Conservation (phyloP, 805 yeast species). For the Wilhelminamyces savonicus region DNA sequence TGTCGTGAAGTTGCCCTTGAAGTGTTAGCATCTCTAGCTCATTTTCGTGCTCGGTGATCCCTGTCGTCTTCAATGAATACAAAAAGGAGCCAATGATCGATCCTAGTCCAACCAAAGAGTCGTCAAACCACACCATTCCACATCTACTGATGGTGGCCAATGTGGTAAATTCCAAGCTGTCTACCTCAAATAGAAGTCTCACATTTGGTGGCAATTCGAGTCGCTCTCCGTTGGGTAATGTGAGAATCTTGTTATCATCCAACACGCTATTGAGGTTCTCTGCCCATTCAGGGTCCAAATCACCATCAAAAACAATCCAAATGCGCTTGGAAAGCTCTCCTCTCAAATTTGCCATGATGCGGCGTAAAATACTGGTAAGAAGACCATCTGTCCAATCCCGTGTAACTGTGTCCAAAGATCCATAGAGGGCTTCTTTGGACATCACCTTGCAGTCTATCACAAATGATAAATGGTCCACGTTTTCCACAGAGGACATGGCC, state of each 20-base stretch:
- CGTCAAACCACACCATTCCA: slow-evolving; percentile 77
- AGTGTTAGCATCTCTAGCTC: too few relatives aligned
- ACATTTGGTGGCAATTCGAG: slow-evolving; percentile 59
- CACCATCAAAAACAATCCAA: slow-evolving; percentile 90
- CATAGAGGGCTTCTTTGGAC: slow-evolving; percentile 61
- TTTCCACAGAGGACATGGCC: slow-evolving; percentile 32
- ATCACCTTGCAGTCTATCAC: slow-evolving; percentile 73
- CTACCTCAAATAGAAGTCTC: slow-evolving; percentile 71
- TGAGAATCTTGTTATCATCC: slow-evolving; percentile 78
- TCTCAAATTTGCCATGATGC: slow-evolving; percentile 45
- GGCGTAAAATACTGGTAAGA: slow-evolving; percentile 61
- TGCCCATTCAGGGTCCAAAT: slow-evolving; percentile 90
- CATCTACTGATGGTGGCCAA: slow-evolving; percentile 92
- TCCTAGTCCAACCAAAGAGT: too few relatives aligned
- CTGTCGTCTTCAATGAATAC: too few relatives aligned
- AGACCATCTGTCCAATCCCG: slow-evolving; percentile 93
- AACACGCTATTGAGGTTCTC: slow-evolving; percentile 85
- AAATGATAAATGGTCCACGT: slow-evolving; percentile 31
- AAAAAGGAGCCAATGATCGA: too few relatives aligned
- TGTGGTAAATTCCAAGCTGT: slow-evolving; percentile 59
- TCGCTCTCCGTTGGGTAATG: slow-evolving; percentile 88
- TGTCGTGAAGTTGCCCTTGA: too few relatives aligned
- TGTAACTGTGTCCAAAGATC: slow-evolving; percentile 65
- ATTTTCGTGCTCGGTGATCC: too few relatives aligned
- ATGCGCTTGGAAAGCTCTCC: slow-evolving; percentile 52